Percentiles rank a stretch among this genome's conserved stretches.
Conservation (phyloP, 2,329 filamentous ascomycete species). For the Xylariaceae sp. region DNA sequence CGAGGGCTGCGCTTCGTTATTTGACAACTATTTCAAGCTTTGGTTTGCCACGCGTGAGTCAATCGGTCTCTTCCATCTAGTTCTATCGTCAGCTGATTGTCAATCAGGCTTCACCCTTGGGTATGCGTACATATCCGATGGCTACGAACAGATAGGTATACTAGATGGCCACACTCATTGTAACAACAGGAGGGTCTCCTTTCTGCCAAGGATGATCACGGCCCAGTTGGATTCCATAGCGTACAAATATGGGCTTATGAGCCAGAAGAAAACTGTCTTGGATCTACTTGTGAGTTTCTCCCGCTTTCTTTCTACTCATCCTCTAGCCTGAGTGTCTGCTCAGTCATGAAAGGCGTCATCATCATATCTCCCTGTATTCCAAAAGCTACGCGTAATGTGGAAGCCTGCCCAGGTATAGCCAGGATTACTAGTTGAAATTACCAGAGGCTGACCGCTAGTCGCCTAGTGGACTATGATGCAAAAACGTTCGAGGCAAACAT, state of each 20-base stretch:
- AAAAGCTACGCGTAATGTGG: too few species aligned
- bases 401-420: too few species aligned
- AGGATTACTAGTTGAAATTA: too few species aligned
- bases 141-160: conserved; percentile 35
- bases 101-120: conserved; percentile 42
- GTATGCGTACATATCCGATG: conserved; percentile 38
- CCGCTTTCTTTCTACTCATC: too few species aligned
- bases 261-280: conserved; percentile 22
- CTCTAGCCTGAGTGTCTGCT: too few species aligned
- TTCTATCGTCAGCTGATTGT: neutral
- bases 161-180: neutral
- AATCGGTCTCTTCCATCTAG: neutral
- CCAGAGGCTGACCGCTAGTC: too few species aligned
- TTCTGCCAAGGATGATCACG: conserved; percentile 34
- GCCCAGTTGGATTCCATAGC: conserved; percentile 31
- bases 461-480: conserved; percentile 27
- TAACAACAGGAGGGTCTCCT: conserved; percentile 20
- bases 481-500: conserved; percentile 24
- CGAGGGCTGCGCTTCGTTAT: conserved; percentile 28
- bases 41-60: conserved; percentile 47
- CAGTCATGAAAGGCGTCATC: too few species aligned
- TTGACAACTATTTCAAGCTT: conserved; percentile 40
- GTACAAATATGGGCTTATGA: conserved; percentile 19
- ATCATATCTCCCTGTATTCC: too few species aligned
- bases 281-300: too few species aligned